Base-by-base conservation (phyloP, 768 basidiomycete genomes). In the Amanita jacksonii region DNA sequence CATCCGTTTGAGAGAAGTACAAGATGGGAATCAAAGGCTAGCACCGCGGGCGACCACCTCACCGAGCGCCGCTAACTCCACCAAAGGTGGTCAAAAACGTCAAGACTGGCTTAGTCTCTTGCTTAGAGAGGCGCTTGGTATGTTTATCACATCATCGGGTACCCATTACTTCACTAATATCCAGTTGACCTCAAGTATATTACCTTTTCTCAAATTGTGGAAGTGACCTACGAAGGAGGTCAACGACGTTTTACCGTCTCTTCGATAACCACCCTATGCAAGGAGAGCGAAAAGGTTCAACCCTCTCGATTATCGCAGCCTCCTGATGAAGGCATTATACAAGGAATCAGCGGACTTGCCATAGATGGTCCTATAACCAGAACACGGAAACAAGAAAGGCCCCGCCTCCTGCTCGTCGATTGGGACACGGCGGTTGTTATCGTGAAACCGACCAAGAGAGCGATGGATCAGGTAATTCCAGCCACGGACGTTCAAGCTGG, bases 181-280 rank as follows among this genome's bases (percentile, higher is more conserved):
- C n/a, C 39, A 90, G 88, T 88, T 34, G 79, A 82, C 54, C 64
- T 86, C 10, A 85, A 78, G 56, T 85, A 80, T 54, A 61, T 88
- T 49, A 75, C 76, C 8, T 58, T 65, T 30, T 65, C 65, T 7
- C 86, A 90, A 56, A 60, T 73, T 4, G 47, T 89, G 33, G 71
- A 82, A 48, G 67, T 85, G 15, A 49, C 52, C 13, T 89, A 82
- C 54, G 84, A 89, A 64, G 76, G 79, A 20, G 56, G 52, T 32
- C 54, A 49, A 10, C 79, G 80, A 31, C 68, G 65, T 41, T 89
- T 88, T 57, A 57, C 62, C 12, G 62, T 85, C n/a, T 55, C 62
- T 44, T 65, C 68, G 20, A 67, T 80, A 16, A 67, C 68, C 31
- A 52, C 61, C 33, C 54, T 48, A 20, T 13, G 19, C 7, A 23